phyloP scores from a whole-genome alignment of 805 yeast genomes.

The Pichia sporocuriosa region DNA sequence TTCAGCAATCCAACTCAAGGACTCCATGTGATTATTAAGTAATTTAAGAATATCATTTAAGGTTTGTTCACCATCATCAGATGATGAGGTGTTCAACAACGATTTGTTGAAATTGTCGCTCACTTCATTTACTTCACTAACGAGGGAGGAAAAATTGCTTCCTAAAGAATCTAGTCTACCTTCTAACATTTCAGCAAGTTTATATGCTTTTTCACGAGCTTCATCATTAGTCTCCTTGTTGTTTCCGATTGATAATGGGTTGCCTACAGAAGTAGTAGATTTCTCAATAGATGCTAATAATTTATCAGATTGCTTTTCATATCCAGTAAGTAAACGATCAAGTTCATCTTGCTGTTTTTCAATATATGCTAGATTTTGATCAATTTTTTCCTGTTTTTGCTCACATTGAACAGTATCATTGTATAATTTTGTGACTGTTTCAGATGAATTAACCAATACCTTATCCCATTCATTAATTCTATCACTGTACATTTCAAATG shows the following conservation, averaged over 20 bases:
- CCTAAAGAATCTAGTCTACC: constrained; percentile 76
- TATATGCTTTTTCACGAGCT: constrained; percentile 84
- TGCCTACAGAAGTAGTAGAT: constrained; percentile 12
- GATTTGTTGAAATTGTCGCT: constrained; percentile 73
- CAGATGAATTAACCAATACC: constrained; percentile 76
- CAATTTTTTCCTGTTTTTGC: constrained; percentile 75
- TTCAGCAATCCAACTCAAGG: constrained; percentile 79
- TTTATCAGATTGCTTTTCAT: constrained; percentile 66
- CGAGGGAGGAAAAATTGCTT: constrained; percentile 64
- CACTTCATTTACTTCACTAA: constrained; percentile 75
- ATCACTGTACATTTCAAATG: constrained; percentile 68
- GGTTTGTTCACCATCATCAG: constrained; percentile 29
- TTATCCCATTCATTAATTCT: constrained; percentile 83
- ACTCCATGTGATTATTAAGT: constrained; percentile 82
- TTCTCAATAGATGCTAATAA: constrained; percentile 33
- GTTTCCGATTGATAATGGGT: not conserved
- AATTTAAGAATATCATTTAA: constrained; percentile 69
- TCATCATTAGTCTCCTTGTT: constrained; percentile 53
- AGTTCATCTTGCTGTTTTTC: constrained; percentile 90
- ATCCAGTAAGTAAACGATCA: constrained; percentile 72
- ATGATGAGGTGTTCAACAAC: constrained; percentile 27
- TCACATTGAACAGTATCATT: constrained; percentile 77
- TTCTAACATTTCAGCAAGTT: constrained; percentile 77
- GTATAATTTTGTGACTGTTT: constrained; percentile 70
- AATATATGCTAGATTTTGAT: constrained; percentile 78